Conservation (phyloP, 805 yeast species). For the Wickerhamomyces kurtzmanii region DNA sequence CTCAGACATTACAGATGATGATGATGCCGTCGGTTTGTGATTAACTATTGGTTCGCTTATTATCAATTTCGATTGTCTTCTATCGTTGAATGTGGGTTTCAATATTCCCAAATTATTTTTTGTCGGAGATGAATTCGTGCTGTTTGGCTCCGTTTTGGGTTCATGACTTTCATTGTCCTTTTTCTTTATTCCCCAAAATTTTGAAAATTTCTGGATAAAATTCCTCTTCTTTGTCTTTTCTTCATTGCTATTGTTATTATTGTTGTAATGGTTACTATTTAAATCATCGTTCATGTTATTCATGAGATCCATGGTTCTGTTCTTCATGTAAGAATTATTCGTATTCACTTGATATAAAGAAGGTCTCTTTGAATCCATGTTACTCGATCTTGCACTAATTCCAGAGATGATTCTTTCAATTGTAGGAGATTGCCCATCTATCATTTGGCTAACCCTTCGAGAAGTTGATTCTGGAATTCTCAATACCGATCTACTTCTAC, state of each 20-base stretch:
- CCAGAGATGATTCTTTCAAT: slow-evolving; percentile 16
- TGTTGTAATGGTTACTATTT: not conserved
- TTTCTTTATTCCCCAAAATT: slow-evolving; percentile 20
- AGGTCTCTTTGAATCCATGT: slow-evolving; percentile 5
- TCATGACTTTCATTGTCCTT: slow-evolving; percentile 5
- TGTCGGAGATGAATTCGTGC: not conserved
- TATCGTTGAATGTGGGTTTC: not conserved
- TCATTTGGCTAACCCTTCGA: slow-evolving; percentile 16
- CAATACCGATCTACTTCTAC: slow-evolving; percentile 22
- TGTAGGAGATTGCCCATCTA: slow-evolving; percentile 16
- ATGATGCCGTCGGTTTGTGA: slow-evolving; percentile 6
- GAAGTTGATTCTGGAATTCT: slow-evolving; percentile 18
- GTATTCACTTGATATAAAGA: not conserved
- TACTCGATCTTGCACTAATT: slow-evolving; percentile 13
- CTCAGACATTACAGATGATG: slow-evolving; percentile 1
- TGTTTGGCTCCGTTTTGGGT: no score
- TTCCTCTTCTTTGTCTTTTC: slow-evolving; percentile 13
- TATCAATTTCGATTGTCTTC: slow-evolving; percentile 8
- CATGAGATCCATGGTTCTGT: slow-evolving; percentile 2
- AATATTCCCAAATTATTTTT: not conserved
- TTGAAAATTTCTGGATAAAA: slow-evolving; percentile 21
- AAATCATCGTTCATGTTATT: not conserved
- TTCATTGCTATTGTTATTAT: not conserved
- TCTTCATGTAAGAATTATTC: slow-evolving; percentile 1
- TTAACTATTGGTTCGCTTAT: slow-evolving; percentile 19